These are phyloP conservation scores for Epithele typhae DNA, from an alignment of 768 basidiomycete genomes.

Conservation along the genomic window DNA sequence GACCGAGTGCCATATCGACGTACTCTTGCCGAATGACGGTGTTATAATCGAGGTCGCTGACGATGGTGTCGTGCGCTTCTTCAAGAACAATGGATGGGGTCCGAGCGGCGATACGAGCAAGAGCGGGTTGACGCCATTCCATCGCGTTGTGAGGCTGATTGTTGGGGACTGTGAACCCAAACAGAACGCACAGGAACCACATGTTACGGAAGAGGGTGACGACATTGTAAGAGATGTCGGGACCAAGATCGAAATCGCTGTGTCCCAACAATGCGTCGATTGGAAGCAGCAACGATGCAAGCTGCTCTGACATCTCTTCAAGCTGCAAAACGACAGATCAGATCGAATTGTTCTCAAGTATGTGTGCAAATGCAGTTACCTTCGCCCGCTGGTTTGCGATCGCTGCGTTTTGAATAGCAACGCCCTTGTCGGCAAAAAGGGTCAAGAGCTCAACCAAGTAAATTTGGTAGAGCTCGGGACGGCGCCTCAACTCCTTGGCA, in stretches of 20 bases:
- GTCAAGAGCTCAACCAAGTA: conserved; percentile 84
- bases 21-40: conserved; percentile 87
- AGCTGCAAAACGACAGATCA: conserved; percentile 37
- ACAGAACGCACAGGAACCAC: conserved; percentile 91
- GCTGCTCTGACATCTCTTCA: conserved; percentile 81
- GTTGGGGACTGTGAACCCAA: conserved; percentile 61
- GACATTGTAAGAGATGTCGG: conserved; percentile 50
- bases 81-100: conserved; percentile 85
- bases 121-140: conserved; percentile 74
- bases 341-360: too few relatives aligned
- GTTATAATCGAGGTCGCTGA: conserved; percentile 90
- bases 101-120: conserved; percentile 77
- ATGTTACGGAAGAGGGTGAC: conserved; percentile 83
- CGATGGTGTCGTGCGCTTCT: conserved; percentile 73
- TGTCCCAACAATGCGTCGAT: conserved; percentile 85
- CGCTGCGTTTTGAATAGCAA: conserved; percentile 81
- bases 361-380: conserved; percentile 32
- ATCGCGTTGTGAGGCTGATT: conserved; percentile 57
- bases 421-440: conserved; percentile 87
- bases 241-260: conserved; percentile 57
- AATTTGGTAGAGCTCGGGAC: conserved; percentile 72
- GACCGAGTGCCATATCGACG: too few relatives aligned
- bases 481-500: conserved; percentile 69
- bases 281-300: conserved; percentile 84
- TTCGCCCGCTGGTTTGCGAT: conserved; percentile 62